Percentiles rank a stretch among this genome's conserved stretches.
Conservation (phyloP, 2,329 filamentous ascomycete species). For the Cladobotryum protrusum region DNA sequence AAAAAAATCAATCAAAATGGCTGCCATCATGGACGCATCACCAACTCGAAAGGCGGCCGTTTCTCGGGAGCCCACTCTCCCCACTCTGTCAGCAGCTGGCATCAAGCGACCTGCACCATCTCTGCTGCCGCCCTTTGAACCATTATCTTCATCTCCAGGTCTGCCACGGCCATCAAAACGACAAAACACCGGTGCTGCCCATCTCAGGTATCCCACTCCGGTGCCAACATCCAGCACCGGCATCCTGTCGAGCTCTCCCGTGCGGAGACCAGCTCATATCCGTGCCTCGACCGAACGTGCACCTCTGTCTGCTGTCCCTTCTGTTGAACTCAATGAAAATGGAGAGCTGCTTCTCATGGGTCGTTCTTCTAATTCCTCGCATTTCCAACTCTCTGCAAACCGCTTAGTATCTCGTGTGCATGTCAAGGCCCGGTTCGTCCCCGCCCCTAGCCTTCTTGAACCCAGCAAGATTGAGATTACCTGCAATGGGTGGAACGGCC, state of each 20-base stretch:
- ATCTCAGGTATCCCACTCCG: constrained; percentile 81
- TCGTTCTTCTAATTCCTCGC: constrained; percentile 88
- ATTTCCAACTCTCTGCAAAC: constrained; percentile 89
- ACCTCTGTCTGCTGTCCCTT: constrained; percentile 78
- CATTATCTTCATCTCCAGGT: constrained; percentile 68
- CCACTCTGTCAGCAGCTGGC: constrained; percentile 30
- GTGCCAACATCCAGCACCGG: constrained; percentile 90
- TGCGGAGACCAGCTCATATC: constrained; percentile 45
- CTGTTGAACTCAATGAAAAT: constrained; percentile 71
- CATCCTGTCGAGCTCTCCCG: constrained; percentile 81
- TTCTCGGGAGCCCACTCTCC: constrained; percentile 29
- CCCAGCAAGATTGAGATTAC: constrained; percentile 78
- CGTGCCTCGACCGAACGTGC: constrained; percentile 68
- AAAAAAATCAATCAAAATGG: too few species aligned
- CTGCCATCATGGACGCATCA: constrained; percentile 35
- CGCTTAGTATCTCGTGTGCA: constrained; percentile 90
- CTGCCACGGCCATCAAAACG: constrained; percentile 65
- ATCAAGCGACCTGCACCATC: constrained; percentile 59
- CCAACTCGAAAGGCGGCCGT: constrained; percentile 24
- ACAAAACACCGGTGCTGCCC: constrained; percentile 46
- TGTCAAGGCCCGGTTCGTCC: constrained; percentile 78
- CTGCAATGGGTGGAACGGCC: constrained; percentile 93
- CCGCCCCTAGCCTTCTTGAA: constrained; percentile 60
- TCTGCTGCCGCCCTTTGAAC: constrained; percentile 73
- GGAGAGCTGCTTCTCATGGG: constrained; percentile 83